A percentile compares a stretch with the other conserved stretches of the same genome.
Evolutionary conservation across 306 rosid species (phyloP).

Genomic region (Alnus rubra): DNA sequence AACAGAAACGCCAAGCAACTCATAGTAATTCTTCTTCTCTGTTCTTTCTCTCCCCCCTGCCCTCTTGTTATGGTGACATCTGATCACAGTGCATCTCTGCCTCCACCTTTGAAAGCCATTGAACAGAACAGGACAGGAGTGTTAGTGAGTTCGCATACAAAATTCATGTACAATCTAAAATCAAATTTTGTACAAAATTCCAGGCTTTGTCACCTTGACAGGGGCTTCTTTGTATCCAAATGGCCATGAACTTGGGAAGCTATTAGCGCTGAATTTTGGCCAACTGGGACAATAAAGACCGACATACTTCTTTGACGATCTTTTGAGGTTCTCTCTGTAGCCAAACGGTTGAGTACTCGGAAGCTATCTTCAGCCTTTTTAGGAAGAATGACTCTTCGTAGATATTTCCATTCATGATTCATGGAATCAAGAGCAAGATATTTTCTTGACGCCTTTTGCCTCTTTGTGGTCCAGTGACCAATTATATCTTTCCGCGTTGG

Average conservation of each 20-base stretch:
- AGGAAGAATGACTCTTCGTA: background rate
- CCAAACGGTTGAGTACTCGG: background rate
- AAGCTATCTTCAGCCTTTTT: background rate
- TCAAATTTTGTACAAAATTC: background rate
- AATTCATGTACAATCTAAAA: too few species aligned
- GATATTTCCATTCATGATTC: background rate
- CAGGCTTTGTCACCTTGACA: constrained; percentile 41
- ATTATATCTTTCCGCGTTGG: constrained; percentile 4
- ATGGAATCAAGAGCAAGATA: constrained; percentile 11
- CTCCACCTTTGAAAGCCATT: constrained; percentile 35
- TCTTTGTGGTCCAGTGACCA: background rate
- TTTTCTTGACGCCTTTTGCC: constrained; percentile 18
- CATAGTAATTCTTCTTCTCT: constrained; percentile 54
- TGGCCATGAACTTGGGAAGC: constrained; percentile 34
- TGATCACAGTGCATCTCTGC: constrained; percentile 33
- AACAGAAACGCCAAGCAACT: constrained; percentile 66
- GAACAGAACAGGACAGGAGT: background rate
- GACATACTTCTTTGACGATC: constrained; percentile 36
- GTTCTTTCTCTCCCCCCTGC: constrained; percentile 26
- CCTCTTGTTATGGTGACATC: constrained; percentile 44
- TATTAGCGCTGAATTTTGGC: constrained; percentile 33
- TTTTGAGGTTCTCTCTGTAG: background rate
- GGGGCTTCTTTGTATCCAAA: constrained; percentile 31
- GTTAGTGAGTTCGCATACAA: background rate
- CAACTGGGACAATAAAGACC: constrained; percentile 22